Evolutionary conservation across 2,329 filamentous ascomycete genomes (phyloP).

Genomic region (Monosporascus sp.): DNA sequence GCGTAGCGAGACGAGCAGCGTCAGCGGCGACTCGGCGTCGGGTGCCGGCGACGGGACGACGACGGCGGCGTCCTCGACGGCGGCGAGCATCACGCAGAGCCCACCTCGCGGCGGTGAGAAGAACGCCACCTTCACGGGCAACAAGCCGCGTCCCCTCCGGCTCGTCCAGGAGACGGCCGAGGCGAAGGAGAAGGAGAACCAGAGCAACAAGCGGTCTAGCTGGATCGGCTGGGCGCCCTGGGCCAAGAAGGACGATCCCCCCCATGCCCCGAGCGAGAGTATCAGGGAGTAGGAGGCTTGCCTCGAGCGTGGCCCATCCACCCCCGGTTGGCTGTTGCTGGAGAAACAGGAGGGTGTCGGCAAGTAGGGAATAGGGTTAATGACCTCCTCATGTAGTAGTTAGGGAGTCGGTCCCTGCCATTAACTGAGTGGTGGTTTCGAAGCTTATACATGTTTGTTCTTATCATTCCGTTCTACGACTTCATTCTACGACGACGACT

Average conservation of each 20-base stretch:
- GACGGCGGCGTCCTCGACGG: conserved; percentile 9
- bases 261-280: not conserved
- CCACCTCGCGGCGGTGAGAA: conserved; percentile 50
- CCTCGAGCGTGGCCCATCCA: too few species aligned
- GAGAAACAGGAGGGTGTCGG: too few species aligned
- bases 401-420: too few species aligned
- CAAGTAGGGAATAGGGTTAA: too few species aligned
- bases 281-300: too few species aligned
- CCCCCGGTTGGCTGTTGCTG: too few species aligned
- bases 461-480: too few species aligned
- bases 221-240: conserved; percentile 57
- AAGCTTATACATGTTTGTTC: too few species aligned
- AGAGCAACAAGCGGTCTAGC: conserved; percentile 53
- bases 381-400: too few species aligned
- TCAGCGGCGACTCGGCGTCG: conserved; percentile 60
- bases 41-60: conserved; percentile 50
- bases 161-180: conserved; percentile 75
- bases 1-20: conserved; percentile 58
- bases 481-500: too few species aligned
- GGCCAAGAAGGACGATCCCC: conserved; percentile 45
- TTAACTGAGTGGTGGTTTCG: too few species aligned
- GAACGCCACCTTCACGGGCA: conserved; percentile 55
- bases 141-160: conserved; percentile 78
- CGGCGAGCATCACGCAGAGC: conserved; percentile 30
- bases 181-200: conserved; percentile 47